Base-by-base conservation (phyloP, 106 monocot species). In the Allium fistulosum region DNA sequence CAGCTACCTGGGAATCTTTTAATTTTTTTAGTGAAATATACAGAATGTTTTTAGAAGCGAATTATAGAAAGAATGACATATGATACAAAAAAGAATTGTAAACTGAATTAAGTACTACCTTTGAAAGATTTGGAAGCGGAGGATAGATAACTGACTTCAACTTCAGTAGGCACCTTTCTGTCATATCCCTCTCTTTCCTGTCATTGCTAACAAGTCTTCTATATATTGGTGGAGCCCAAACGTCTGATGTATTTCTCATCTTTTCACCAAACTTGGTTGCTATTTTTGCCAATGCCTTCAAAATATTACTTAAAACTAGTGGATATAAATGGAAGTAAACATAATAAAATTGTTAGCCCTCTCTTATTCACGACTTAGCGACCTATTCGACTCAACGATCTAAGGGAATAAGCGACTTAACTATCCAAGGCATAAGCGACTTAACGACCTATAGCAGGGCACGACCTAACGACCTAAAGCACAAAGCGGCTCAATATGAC, bases 181-280 rank as follows among this genome's bases (percentile, higher is more conserved):
- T 51, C 70, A 79, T 71, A 70, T 76, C 75, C 58, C 79, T 67
- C 72, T 87, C 80, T 53, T 63, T 73, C 67, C 83, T 87, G 62
- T 80, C 70, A 69, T 11, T 63, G 71, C 86, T 83, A 26, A 87
- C 11, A 56, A 87, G 86, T 64, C 82, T 82, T 72, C 77, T 79
- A 62, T 87, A 87, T 65, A 80, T 71, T 46, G 79, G 76, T 47
- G 82, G 86, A 64, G 64, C 74, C 79, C 82, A 86, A 37, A 80
- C 47, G 68, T 59, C 51, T 65, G 80, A 74, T 48, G 48, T n/a
- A 11, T 76, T 61, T 69, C 82, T 82, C 78, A 82, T 79, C 52
- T 71, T 67, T 11, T 68, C 56, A 71, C 65, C 52, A 70, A 79
- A 58, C n/a, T 70, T 79, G 60, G 73, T 49, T 12, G 74, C 26